Conservation (phyloP, 345 rosid species). For the Barbarea vulgaris region DNA sequence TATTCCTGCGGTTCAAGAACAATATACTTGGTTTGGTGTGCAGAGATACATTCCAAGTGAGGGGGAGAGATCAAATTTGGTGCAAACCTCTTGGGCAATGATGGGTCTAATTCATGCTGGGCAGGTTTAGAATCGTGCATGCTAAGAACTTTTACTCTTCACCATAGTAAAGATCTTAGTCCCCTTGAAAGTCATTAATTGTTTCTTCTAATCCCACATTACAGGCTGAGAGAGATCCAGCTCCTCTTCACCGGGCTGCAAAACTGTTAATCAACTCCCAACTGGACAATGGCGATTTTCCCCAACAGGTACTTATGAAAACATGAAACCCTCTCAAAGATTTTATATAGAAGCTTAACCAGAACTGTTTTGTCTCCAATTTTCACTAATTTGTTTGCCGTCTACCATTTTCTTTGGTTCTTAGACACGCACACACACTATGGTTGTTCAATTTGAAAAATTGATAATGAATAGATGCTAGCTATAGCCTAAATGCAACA, state of each 20-base stretch:
- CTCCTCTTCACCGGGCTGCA: conserved; percentile 65
- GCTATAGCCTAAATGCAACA: not conserved
- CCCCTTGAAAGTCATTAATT: not conserved
- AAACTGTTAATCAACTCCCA: conserved; percentile 70
- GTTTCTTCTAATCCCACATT: conserved; percentile 1
- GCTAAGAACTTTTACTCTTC: not conserved
- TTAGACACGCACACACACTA: not conserved
- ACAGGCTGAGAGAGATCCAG: conserved; percentile 60
- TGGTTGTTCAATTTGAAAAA: not conserved
- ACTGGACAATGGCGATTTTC: conserved; percentile 63
- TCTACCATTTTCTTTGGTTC: not conserved
- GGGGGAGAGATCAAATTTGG: conserved; percentile 42
- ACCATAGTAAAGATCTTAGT: not conserved
- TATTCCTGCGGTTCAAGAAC: not conserved
- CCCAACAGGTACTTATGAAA: conserved; percentile 50
- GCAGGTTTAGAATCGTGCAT: conserved; percentile 29
- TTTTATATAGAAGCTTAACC: not conserved
- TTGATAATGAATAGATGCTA: conserved; percentile 14
- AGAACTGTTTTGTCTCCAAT: not conserved
- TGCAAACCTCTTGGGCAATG: conserved; percentile 44
- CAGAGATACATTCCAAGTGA: conserved; percentile 44
- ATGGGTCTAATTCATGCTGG: conserved; percentile 46
- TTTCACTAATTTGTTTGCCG: not conserved
- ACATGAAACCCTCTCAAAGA: not conserved
- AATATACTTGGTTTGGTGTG: conserved; percentile 8